phyloP scores from a whole-genome alignment of 1,284 basidiomycete genomes.

The Boletus smithii region DNA sequence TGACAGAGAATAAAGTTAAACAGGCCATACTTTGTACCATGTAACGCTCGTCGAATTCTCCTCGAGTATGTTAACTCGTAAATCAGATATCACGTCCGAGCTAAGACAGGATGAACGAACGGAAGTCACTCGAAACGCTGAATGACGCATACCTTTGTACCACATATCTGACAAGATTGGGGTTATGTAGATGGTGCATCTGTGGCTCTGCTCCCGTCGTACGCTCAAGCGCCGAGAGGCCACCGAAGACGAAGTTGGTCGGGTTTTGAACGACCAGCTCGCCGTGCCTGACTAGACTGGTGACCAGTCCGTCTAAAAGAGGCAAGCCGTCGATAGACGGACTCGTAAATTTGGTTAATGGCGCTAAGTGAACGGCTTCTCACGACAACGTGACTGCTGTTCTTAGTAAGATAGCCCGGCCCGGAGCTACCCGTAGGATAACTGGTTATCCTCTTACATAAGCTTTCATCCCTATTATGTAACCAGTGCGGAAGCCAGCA shows the following conservation, averaged over 20 bases:
- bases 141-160: slow-evolving; percentile 32
- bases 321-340: too few relatives aligned
- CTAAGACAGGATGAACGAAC: slow-evolving; percentile 35
- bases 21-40: slow-evolving; percentile 65
- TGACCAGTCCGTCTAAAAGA: too few relatives aligned
- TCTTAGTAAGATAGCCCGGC: too few relatives aligned
- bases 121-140: neutral
- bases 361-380: too few relatives aligned
- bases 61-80: slow-evolving; percentile 60
- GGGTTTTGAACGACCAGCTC: slow-evolving; percentile 12
- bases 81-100: slow-evolving; percentile 71
- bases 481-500: too few relatives aligned
- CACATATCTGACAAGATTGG: slow-evolving; percentile 33
- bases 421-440: too few relatives aligned
- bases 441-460: too few relatives aligned
- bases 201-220: neutral
- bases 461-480: too few relatives aligned
- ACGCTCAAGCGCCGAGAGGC: neutral
- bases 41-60: slow-evolving; percentile 57
- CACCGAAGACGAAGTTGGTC: slow-evolving; percentile 5
- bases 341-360: too few relatives aligned
- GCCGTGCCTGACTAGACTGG: neutral
- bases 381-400: too few relatives aligned
- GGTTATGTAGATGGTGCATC: slow-evolving; percentile 26
- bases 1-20: neutral